These are phyloP conservation scores for Lactarius trivialis DNA, from an alignment of 768 basidiomycete species.

Conservation along the genomic window DNA sequence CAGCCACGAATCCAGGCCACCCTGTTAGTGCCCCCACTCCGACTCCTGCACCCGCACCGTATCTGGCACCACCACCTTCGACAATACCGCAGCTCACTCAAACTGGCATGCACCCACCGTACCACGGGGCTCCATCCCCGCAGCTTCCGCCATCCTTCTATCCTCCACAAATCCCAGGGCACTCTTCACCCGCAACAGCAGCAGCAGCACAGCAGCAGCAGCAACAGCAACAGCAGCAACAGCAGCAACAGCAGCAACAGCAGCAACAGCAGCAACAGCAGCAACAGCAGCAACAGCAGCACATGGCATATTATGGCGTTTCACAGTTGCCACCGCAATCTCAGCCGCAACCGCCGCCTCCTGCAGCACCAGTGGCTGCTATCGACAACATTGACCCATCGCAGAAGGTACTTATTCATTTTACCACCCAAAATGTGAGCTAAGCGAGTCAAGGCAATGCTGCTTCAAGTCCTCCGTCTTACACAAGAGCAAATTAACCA, in stretches of 20 bases:
- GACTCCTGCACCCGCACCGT: constrained; percentile 22
- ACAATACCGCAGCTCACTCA: constrained; percentile 27
- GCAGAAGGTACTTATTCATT: constrained; percentile 19
- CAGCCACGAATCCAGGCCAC: constrained; percentile 30
- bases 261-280: constrained; percentile 29
- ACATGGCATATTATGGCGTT: constrained; percentile 17
- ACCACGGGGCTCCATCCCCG: constrained; percentile 19
- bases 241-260: constrained; percentile 30
- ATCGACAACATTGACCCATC: constrained; percentile 20
- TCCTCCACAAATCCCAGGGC: constrained; percentile 26
- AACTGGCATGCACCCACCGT: constrained; percentile 19
- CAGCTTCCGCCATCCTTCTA: constrained; percentile 23
- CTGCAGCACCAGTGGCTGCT: constrained; percentile 30
- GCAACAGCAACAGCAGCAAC: constrained; percentile 32
- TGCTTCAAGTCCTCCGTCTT: constrained; percentile 80
- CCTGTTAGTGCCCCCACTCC: constrained; percentile 10
- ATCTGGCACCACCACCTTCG: constrained; percentile 22
- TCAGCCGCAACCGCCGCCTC: constrained; percentile 29
- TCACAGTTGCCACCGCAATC: constrained; percentile 29
- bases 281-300: constrained; percentile 31
- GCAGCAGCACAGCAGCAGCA: too few relatives aligned
- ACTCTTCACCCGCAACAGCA: constrained; percentile 32
- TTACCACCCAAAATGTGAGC: neutral
- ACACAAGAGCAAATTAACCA: constrained; percentile 78
- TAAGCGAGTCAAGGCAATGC: constrained; percentile 49